A percentile compares a stretch with the other conserved stretches of the same genome.
phyloP scores from a whole-genome alignment of 768 basidiomycete species.

The Podaxis pistillaris region DNA sequence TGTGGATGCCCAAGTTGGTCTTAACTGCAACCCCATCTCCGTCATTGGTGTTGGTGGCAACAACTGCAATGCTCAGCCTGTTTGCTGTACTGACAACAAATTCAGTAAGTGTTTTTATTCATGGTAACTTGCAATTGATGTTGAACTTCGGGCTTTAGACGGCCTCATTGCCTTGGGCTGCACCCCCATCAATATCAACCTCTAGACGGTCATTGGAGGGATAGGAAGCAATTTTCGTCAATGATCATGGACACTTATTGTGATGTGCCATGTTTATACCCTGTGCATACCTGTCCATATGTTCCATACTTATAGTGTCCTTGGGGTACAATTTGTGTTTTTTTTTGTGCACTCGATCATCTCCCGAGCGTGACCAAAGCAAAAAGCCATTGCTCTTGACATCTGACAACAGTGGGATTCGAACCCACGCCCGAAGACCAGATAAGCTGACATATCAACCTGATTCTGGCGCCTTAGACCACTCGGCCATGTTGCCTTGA shows the following conservation, averaged over 20 bases:
- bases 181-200: slow-evolving; percentile 14
- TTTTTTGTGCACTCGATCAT: neutral
- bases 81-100: slow-evolving; percentile 6
- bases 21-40: slow-evolving; percentile 9
- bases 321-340: neutral
- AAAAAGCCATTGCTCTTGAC: neutral
- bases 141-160: neutral
- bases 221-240: neutral
- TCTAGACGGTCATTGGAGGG: neutral
- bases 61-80: slow-evolving; percentile 10
- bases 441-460: slow-evolving; percentile 9
- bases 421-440: slow-evolving; percentile 34
- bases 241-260: neutral
- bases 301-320: neutral
- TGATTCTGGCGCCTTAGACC: slow-evolving; percentile 24
- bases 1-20: slow-evolving; percentile 9
- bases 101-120: slow-evolving; percentile 7
- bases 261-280: neutral
- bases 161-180: slow-evolving; percentile 14
- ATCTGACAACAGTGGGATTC: slow-evolving; percentile 26
- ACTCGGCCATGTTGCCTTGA: slow-evolving; percentile 21
- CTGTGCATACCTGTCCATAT: neutral
- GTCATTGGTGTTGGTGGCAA: slow-evolving; percentile 5
- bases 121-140: neutral
- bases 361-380: neutral